Evolutionary conservation across 140 eudicot genomes (phyloP).

Genomic region (Senecio squalidus): DNA sequence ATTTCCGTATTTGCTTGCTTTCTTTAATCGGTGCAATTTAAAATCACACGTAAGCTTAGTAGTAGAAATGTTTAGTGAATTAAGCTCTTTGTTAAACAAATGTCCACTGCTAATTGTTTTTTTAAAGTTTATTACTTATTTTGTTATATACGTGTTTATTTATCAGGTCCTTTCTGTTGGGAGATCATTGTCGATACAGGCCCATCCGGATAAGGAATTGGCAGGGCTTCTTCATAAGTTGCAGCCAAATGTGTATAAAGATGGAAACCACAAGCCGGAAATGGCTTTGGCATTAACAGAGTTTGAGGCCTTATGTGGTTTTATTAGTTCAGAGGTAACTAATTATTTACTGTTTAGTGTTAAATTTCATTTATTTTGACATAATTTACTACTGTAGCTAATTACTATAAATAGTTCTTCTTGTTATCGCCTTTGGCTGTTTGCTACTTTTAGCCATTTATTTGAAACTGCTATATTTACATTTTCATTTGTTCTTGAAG

Average conservation of each 20-base stretch:
- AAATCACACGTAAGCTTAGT: constrained; percentile 1
- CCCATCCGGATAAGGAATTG: constrained; percentile 84
- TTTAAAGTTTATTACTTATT: background rate
- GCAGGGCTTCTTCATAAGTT: constrained; percentile 53
- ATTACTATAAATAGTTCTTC: background rate
- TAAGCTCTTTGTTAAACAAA: background rate
- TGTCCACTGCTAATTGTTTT: no score
- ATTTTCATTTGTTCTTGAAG: background rate
- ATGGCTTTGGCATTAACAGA: constrained; percentile 88
- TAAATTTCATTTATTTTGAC: background rate
- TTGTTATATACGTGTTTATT: background rate
- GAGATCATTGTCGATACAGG: constrained; percentile 80
- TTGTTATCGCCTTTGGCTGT: background rate
- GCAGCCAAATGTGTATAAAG: constrained; percentile 74
- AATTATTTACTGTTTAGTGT: background rate
- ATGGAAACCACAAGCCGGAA: constrained; percentile 94
- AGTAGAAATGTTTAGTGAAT: background rate
- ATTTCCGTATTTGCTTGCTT: constrained; percentile 11
- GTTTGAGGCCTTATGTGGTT: constrained; percentile 93
- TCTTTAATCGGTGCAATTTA: background rate
- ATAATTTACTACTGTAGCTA: background rate
- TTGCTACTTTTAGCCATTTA: background rate
- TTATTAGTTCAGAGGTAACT: constrained; percentile 63
- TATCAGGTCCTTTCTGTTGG: constrained; percentile 85
- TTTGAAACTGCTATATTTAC: background rate